These are phyloP conservation scores for Imleria badia DNA, from an alignment of 768 basidiomycete genomes.

Conservation along the genomic window DNA sequence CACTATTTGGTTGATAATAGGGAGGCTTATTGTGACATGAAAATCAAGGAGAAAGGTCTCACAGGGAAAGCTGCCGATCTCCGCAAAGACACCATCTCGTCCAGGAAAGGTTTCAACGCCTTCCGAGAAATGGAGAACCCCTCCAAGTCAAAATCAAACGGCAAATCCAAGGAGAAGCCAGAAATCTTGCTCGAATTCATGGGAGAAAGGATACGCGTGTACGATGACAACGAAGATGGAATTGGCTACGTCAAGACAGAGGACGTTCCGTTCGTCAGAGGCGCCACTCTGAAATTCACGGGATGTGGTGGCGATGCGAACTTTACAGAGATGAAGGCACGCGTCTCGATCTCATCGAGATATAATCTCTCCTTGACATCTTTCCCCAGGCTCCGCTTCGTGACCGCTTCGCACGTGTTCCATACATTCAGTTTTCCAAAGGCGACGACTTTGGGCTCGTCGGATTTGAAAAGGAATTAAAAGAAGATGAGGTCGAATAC, in stretches of 20 bases:
- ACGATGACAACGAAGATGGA: slow-evolving; percentile 50
- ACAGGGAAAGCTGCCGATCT: slow-evolving; percentile 66
- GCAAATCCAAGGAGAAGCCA: slow-evolving; percentile 43
- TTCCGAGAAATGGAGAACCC: slow-evolving; percentile 63
- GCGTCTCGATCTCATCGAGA: neutral
- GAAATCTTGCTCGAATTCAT: slow-evolving; percentile 76
- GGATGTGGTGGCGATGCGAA: slow-evolving; percentile 57
- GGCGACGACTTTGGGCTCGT: slow-evolving; percentile 49
- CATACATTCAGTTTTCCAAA: slow-evolving; percentile 47
- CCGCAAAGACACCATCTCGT: slow-evolving; percentile 54
- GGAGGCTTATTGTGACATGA: slow-evolving; percentile 91
- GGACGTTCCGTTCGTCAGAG: slow-evolving; percentile 43
- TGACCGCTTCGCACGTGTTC: slow-evolving; percentile 45
- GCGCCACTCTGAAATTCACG: slow-evolving; percentile 48
- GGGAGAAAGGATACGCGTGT: slow-evolving; percentile 65
- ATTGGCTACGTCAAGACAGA: slow-evolving; percentile 42
- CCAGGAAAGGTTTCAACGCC: slow-evolving; percentile 69
- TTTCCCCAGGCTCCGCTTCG: slow-evolving; percentile 41
- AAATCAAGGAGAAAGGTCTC: slow-evolving; percentile 92
- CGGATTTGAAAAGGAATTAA: slow-evolving; percentile 61
- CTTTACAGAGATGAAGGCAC: slow-evolving; percentile 61
- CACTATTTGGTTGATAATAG: slow-evolving; percentile 36
- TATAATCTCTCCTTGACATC: neutral
- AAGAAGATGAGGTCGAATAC: slow-evolving; percentile 70
- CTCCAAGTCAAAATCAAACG: slow-evolving; percentile 33